Base-by-base conservation (phyloP, 2,329 filamentous ascomycete genomes). In the Aspergillus nomiae region DNA sequence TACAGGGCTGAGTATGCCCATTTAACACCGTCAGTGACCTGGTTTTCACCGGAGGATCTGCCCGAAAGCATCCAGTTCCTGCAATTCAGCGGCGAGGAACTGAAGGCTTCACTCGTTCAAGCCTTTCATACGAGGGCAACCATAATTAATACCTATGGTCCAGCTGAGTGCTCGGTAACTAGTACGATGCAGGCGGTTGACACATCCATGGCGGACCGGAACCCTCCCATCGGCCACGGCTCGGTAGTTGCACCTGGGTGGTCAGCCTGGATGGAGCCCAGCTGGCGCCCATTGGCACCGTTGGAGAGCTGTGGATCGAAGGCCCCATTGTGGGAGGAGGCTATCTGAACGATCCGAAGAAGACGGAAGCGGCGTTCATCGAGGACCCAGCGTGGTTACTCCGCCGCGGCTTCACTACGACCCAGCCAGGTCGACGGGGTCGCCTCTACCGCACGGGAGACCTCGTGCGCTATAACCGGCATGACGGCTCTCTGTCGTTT, bases 1-100 rank as follows among this genome's bases (percentile, higher is more conserved):
- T 82, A 84, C 77, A 71, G 79, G 11, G 81, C 82, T 45, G 83
- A 78, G 34, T 76, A 32, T 21, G 51, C 51, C 7, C 6, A 24
- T 36, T 34, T 59, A 1, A 51, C 57, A 1, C 48, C 57, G 4
- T 51, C 57, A 5, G 24, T 53, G 7, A 30, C 46, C 12, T n/a
- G 57, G 34, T 38, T 38, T 38, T 4, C 14, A 7, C 5, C 21
- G 32, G 46, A 36, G 5, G 26, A 28, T 28, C 24, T 12, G 7
- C 12, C 21, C 21, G n/a, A 45, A 2, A 24, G n/a, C 32, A 45
- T 59, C 16, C 21, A 30, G 14, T 51, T 41, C 1, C n/a, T 63
- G 1, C n/a, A 51, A 2, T 16, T 61, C 8, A 30, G 7, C 2
- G 59, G 59, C 7, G 59, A 61, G 30, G 12, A 28, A 1, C 34